These are phyloP conservation scores for Ascochyta rabiei DNA, from an alignment of 2,329 filamentous ascomycete species.

Conservation along the genomic window DNA sequence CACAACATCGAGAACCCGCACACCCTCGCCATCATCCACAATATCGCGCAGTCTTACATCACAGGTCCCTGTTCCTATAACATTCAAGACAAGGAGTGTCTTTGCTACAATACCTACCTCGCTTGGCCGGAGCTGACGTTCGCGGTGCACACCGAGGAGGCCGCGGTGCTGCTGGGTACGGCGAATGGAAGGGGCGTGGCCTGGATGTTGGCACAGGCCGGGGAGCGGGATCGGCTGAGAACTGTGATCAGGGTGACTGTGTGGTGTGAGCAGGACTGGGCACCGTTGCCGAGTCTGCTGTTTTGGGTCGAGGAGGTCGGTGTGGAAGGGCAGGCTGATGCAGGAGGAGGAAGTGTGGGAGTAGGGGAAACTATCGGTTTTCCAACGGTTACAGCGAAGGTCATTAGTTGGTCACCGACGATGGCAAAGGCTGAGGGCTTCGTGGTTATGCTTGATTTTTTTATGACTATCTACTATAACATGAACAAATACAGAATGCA, in stretches of 20 bases:
- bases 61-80: neutral
- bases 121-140: neutral
- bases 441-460: neutral
- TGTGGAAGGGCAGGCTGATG: neutral
- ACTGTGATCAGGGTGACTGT: neutral
- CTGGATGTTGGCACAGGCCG: conserved; percentile 13
- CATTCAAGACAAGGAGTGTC: neutral
- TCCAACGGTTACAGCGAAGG: no score
- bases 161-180: conserved; percentile 11
- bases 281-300: neutral
- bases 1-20: no score
- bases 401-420: no score
- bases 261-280: neutral
- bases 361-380: no score
- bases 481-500: neutral
- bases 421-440: neutral
- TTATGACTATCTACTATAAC: conserved; percentile 1
- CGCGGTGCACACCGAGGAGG: neutral
- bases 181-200: conserved; percentile 12
- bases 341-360: no score
- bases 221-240: neutral
- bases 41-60: no score
- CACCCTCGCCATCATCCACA: no score
- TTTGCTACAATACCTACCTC: neutral
- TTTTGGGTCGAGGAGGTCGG: neutral